Evolutionary conservation across 2,329 filamentous ascomycete species (phyloP), one percentile per base, ranked within the genome.

Genomic region (Thermothelomyces thermophilus): DNA sequence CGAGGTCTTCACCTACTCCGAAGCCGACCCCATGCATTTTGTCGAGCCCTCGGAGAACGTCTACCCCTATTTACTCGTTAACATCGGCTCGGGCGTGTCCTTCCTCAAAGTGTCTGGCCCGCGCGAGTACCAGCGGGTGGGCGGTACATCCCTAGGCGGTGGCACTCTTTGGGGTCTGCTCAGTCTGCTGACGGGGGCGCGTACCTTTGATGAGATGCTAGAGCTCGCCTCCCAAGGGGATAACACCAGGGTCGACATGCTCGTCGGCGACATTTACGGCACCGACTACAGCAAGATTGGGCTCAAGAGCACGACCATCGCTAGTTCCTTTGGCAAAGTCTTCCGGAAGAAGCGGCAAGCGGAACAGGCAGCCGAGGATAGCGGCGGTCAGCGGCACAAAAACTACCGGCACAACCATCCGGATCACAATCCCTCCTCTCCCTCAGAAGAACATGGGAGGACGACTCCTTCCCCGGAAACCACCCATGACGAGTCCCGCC

Each of bases 101-200:
- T 95, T 98, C 79, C 85, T 98, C 68, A 97, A 97, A 66, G 93
- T 98, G 7, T 94, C 87, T 0, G 91, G 90, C 0, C 90, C 90
- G 0, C 80, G 86, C 48, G 79, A 89, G 57, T 96, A 86, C 66
- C 78, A 94, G 68, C 87, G 93, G 61, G 91, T 98, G 9, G 93
- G 93, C 46, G 93, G 93, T 53, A 96, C 93, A 3, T 95, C 90
- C 3, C 79, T 98, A 0, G 93, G 93, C 30, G 93, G 93, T 39
- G 93, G 93, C n/a, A 98, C 93, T 1, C 84, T 98, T 46, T 98
- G 93, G 93, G 93, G 93, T 1, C 74, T 98, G 20, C 76, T 98
- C 33, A 93, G 88, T 11, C 77, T 98, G 45, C 75, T 98, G 34
- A 98, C 93, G 0, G 90, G 90, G n/a, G 89, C 91, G 19, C 80